Conservation (phyloP, 148 eudicot species). For the Vaccinium corymbosum region DNA sequence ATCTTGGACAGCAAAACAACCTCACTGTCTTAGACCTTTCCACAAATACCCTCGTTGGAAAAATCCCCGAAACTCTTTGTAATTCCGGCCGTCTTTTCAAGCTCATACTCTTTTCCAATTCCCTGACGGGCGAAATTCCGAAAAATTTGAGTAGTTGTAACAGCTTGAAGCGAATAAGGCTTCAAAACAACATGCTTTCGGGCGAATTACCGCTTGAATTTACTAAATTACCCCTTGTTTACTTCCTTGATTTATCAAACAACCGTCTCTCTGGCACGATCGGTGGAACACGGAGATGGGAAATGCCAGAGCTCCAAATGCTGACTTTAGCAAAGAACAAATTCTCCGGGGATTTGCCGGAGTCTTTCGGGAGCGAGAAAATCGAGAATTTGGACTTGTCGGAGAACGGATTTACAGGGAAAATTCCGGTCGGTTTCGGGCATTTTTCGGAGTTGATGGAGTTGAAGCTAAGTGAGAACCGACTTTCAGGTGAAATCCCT, state of each 20-base stretch:
- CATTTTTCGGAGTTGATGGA: constrained; percentile 42
- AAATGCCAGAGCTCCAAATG: constrained; percentile 76
- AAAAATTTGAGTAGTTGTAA: constrained; percentile 46
- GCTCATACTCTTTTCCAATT: constrained; percentile 82
- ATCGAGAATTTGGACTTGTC: constrained; percentile 78
- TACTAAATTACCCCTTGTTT: constrained; percentile 44
- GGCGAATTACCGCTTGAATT: constrained; percentile 53
- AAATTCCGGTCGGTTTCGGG: constrained; percentile 51
- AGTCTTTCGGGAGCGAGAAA: constrained; percentile 38
- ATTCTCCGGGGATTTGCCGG: constrained; percentile 59
- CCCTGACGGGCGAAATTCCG: constrained; percentile 58
- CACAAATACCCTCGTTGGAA: constrained; percentile 70
- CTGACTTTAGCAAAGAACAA: constrained; percentile 56
- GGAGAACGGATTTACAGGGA: constrained; percentile 48
- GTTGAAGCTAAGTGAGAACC: constrained; percentile 38
- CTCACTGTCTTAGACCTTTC: constrained; percentile 86
- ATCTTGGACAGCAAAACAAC: constrained; percentile 65
- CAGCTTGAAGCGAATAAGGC: constrained; percentile 56
- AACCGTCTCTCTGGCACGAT: constrained; percentile 53
- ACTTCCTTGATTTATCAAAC: constrained; percentile 67
- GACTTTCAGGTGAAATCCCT: constrained; percentile 54
- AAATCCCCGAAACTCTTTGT: constrained; percentile 61
- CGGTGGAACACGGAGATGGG: constrained; percentile 39
- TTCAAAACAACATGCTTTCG: constrained; percentile 59
- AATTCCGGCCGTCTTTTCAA: constrained; percentile 51